Evolutionary conservation across 139 green algal species (phyloP).

Genomic region (Mesostigma viride): DNA sequence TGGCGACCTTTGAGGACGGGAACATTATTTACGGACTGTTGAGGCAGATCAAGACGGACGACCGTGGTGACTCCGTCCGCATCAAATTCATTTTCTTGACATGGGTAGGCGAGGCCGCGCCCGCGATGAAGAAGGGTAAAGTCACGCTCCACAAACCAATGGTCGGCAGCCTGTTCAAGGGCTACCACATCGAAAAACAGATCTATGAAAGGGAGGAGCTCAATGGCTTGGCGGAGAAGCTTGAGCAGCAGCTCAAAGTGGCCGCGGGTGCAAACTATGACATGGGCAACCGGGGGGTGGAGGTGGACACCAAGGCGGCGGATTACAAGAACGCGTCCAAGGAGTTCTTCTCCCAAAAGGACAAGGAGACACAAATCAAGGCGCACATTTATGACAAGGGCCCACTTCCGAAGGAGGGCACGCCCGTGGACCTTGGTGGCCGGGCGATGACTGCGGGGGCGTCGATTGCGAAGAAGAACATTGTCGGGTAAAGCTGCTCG

Average conservation of each 20-base stretch:
- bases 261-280: conserved; percentile 30
- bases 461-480: conserved; percentile 29
- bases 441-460: conserved; percentile 16
- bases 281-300: conserved; percentile 22
- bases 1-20: conserved; percentile 13
- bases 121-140: conserved; percentile 31
- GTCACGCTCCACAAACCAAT: conserved; percentile 21
- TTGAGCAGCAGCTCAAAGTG: conserved; percentile 18
- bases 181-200: conserved; percentile 31
- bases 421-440: conserved; percentile 21
- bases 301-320: conserved; percentile 14
- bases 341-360: conserved; percentile 29
- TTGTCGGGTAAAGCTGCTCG: conserved; percentile 23
- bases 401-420: conserved; percentile 21
- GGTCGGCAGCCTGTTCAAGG: conserved; percentile 24
- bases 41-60: conserved; percentile 27
- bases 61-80: conserved; percentile 27
- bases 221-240: conserved; percentile 12
- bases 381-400: conserved; percentile 24
- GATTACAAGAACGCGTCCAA: conserved; percentile 15
- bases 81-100: conserved; percentile 33
- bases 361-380: conserved; percentile 26
- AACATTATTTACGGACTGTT: conserved; percentile 23
- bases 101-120: conserved; percentile 29
- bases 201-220: conserved; percentile 23